phyloP scores from a whole-genome alignment of 768 basidiomycete genomes.

The Collybiopsis confluens region DNA sequence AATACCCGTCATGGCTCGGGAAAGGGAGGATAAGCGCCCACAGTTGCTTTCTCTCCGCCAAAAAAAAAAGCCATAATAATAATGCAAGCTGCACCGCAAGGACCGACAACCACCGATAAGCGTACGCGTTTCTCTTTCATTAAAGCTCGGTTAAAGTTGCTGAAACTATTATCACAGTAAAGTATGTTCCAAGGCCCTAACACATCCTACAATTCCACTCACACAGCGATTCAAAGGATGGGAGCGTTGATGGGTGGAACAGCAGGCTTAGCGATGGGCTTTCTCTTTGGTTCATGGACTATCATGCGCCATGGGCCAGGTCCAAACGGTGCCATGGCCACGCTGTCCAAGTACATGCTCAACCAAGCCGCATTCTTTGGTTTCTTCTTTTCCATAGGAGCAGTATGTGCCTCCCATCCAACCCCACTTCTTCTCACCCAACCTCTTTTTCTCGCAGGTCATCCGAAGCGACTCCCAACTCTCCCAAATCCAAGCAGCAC shows the following conservation, averaged over 20 bases:
- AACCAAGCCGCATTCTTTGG: slow-evolving; percentile 96
- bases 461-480: slow-evolving; percentile 77
- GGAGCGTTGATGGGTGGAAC: slow-evolving; percentile 90
- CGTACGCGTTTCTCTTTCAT: slow-evolving; percentile 39
- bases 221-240: slow-evolving; percentile 63
- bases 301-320: slow-evolving; percentile 91
- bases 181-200: too few species aligned
- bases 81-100: slow-evolving; percentile 30
- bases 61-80: neutral
- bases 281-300: slow-evolving; percentile 93
- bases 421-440: slow-evolving; percentile 1
- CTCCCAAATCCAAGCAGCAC: slow-evolving; percentile 60
- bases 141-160: too few species aligned
- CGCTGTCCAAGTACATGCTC: slow-evolving; percentile 97
- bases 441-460: slow-evolving; percentile 46
- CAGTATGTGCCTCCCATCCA: slow-evolving; percentile 46
- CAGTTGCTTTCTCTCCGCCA: slow-evolving; percentile 19
- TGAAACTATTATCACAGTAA: too few species aligned
- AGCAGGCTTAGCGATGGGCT: slow-evolving; percentile 94
- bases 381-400: slow-evolving; percentile 95
- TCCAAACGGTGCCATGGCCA: slow-evolving; percentile 83
- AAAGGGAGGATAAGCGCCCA: slow-evolving; percentile 19
- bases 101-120: slow-evolving; percentile 74
- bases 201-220: too few species aligned
- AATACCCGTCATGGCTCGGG: slow-evolving; percentile 10